Conservation (phyloP, 192 early-diverging fungal genomes). For the Linnemannia exigua region DNA sequence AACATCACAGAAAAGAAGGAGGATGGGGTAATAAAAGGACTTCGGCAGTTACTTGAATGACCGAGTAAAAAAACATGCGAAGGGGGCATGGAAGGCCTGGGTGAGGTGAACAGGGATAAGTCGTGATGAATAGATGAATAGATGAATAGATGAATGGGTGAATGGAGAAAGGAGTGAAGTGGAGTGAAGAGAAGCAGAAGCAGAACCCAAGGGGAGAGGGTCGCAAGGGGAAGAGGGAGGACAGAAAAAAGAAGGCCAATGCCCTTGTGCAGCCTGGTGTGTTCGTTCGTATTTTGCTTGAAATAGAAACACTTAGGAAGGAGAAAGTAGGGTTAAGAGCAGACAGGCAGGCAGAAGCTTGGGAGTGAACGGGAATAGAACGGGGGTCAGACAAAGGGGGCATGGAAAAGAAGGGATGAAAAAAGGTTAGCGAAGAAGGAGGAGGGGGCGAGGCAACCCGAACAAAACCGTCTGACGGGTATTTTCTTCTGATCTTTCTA, state of each 20-base stretch:
- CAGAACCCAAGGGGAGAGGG: neutral
- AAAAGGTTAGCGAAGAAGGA: neutral
- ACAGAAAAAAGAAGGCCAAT: neutral
- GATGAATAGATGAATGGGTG: too few species aligned
- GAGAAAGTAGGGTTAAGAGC: neutral
- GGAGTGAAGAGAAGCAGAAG: neutral
- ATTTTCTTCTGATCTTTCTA: neutral
- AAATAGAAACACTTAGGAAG: conserved; percentile 1
- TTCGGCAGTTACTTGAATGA: neutral
- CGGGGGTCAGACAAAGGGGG: neutral
- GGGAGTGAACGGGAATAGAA: conserved; percentile 3
- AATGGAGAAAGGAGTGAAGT: too few species aligned
- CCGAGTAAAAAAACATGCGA: neutral
- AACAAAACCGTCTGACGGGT: neutral
- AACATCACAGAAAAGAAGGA: neutral
- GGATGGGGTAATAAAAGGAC: neutral
- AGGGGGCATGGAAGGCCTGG: neutral
- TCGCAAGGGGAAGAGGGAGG: neutral
- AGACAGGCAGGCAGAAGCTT: neutral
- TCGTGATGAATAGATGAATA: neutral
- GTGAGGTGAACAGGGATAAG: neutral
- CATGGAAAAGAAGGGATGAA: neutral
- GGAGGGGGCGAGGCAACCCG: neutral
- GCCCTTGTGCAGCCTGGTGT: neutral
- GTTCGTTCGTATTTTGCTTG: neutral